Evolutionary conservation across 257 asterid genomes (phyloP).

Genomic region (Penstemon newberryi): DNA sequence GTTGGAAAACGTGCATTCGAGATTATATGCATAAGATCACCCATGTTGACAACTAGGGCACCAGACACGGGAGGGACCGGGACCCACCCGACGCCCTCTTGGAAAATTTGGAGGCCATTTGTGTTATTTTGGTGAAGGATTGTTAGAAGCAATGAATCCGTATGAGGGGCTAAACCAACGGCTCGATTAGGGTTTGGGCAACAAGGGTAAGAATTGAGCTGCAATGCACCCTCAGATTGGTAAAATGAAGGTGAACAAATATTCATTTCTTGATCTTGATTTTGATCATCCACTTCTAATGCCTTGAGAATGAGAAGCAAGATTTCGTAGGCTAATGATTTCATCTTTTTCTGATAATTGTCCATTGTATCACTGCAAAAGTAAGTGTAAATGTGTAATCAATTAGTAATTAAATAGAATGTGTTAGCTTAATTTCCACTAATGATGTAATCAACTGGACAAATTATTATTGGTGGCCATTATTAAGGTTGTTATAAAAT

Average conservation of each 20-base stretch:
- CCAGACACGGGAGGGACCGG: slow-evolving; percentile 46
- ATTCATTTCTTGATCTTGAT: slow-evolving; percentile 32
- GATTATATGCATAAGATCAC: slow-evolving; percentile 68
- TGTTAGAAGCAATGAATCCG: slow-evolving; percentile 69
- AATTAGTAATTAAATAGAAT: not conserved
- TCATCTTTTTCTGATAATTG: slow-evolving; percentile 60
- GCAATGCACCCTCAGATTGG: slow-evolving; percentile 56
- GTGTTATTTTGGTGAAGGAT: slow-evolving; percentile 70
- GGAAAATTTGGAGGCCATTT: slow-evolving; percentile 63
- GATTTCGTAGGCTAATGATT: slow-evolving; percentile 50
- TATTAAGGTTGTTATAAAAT: not conserved
- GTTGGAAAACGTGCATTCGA: slow-evolving; percentile 55
- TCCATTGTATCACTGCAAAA: slow-evolving; percentile 64
- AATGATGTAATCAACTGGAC: not conserved
- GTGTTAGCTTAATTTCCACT: not conserved
- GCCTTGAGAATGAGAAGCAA: slow-evolving; percentile 46
- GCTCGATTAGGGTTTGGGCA: slow-evolving; percentile 77
- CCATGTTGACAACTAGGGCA: slow-evolving; percentile 63
- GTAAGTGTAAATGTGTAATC: too few relatives aligned
- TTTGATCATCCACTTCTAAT: slow-evolving; percentile 39
- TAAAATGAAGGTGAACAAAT: slow-evolving; percentile 8
- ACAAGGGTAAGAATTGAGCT: slow-evolving; percentile 76
- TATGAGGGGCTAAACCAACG: slow-evolving; percentile 83
- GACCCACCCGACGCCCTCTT: slow-evolving; percentile 55
- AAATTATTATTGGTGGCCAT: not conserved